Conservation (phyloP, 2,329 filamentous ascomycete species). For the Trichothecium roseum region DNA sequence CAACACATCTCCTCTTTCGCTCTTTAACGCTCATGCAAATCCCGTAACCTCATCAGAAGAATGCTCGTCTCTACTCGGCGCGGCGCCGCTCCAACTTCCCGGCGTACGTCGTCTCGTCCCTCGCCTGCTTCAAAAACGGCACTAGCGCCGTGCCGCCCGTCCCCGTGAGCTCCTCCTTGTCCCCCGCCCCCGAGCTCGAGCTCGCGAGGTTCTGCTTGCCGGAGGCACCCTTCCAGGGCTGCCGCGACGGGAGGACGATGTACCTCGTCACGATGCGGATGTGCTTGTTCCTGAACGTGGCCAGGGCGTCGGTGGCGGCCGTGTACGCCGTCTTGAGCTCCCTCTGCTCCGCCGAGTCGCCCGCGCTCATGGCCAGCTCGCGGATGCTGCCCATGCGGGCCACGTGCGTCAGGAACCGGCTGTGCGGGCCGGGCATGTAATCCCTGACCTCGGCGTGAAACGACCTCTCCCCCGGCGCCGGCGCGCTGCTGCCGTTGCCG, state of each 20-base stretch:
- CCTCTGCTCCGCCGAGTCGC: slow-evolving; percentile 41
- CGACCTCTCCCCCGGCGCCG: slow-evolving; percentile 16
- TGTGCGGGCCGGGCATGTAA: slow-evolving; percentile 85
- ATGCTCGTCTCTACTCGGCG: too few relatives aligned
- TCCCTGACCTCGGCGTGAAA: slow-evolving; percentile 61
- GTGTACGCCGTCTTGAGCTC: slow-evolving; percentile 46
- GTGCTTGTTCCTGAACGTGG: slow-evolving; percentile 71
- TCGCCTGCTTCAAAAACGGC: slow-evolving; percentile 78
- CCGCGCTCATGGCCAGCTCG: slow-evolving; percentile 44
- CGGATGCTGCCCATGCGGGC: slow-evolving; percentile 63
- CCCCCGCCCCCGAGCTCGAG: slow-evolving; percentile 22
- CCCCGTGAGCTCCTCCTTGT: slow-evolving; percentile 51
- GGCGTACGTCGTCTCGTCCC: slow-evolving; percentile 62
- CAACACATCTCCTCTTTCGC: too few relatives aligned
- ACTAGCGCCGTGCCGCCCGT: slow-evolving; percentile 83
- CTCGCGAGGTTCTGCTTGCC: slow-evolving; percentile 32
- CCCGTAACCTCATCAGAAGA: too few relatives aligned
- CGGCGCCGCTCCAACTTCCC: slow-evolving; percentile 16
- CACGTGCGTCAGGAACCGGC: slow-evolving; percentile 65
- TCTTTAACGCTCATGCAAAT: too few relatives aligned
- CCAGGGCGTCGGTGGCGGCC: slow-evolving; percentile 63
- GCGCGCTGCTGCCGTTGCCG: not conserved
- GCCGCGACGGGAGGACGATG: slow-evolving; percentile 68
- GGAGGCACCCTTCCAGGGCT: slow-evolving; percentile 17
- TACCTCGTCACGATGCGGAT: slow-evolving; percentile 85